Conservation (phyloP, 495 filamentous ascomycete species). For the Hypoxylon cercidicola region DNA sequence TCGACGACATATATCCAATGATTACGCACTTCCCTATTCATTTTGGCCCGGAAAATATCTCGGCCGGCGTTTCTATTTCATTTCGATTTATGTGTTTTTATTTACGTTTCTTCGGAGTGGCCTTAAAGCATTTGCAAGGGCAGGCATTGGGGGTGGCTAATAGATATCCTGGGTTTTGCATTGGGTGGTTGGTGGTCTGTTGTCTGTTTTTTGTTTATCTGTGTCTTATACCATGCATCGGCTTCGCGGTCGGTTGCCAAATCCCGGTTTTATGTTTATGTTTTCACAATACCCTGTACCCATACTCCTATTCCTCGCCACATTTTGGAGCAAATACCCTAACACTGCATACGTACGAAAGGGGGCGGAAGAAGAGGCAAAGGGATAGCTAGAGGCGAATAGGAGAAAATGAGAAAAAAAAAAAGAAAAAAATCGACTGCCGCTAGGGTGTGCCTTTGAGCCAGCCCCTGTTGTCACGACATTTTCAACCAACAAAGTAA, state of each 20-base stretch:
- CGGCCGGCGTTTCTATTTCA: slow-evolving; percentile 30
- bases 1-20: slow-evolving; percentile 10
- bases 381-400: not conserved
- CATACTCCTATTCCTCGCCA: slow-evolving; percentile 28
- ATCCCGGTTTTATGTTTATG: slow-evolving; percentile 32
- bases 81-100: slow-evolving; percentile 21
- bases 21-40: not conserved
- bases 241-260: slow-evolving; percentile 13
- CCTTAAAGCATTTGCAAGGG: slow-evolving; percentile 30
- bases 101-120: slow-evolving; percentile 19
- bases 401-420: slow-evolving; percentile 16
- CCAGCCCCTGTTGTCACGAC: slow-evolving; percentile 2
- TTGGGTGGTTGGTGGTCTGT: slow-evolving; percentile 7
- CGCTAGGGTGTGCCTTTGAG: slow-evolving; percentile 4
- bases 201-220: slow-evolving; percentile 21
- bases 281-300: slow-evolving; percentile 42
- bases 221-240: slow-evolving; percentile 7
- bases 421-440: slow-evolving; percentile 20
- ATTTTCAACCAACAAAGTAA: slow-evolving; percentile 19
- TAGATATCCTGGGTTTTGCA: no score
- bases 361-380: slow-evolving; percentile 6
- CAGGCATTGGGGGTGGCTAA: slow-evolving; percentile 4
- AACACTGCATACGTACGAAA: slow-evolving; percentile 20
- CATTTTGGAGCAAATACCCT: slow-evolving; percentile 12
- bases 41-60: slow-evolving; percentile 25